Evolutionary conservation across 192 early-diverging fungal genomes (phyloP).

Genomic region (Umbelopsis ramanniana): DNA sequence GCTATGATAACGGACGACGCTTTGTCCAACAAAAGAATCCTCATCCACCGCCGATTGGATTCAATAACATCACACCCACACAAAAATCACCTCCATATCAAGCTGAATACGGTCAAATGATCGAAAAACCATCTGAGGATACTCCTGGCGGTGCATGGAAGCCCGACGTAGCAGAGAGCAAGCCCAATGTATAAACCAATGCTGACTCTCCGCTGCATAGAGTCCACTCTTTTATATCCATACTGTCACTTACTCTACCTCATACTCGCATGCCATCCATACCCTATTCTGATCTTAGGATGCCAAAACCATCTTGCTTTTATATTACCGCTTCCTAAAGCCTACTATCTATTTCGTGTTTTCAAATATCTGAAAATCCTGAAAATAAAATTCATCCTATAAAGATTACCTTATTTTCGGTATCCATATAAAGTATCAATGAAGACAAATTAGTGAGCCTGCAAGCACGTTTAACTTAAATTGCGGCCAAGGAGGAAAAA

Average conservation of each 20-base stretch:
- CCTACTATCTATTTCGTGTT: too few relatives aligned
- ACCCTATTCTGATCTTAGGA: too few relatives aligned
- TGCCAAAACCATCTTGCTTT: too few relatives aligned
- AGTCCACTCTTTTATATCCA: not conserved
- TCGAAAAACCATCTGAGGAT: constrained; percentile 1
- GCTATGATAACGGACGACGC: not conserved
- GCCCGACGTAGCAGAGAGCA: constrained; percentile 12
- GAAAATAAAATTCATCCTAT: too few relatives aligned
- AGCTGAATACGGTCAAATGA: not conserved
- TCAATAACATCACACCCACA: not conserved
- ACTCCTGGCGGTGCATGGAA: constrained; percentile 1
- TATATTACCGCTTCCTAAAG: too few relatives aligned
- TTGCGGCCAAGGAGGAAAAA: too few relatives aligned
- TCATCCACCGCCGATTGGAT: constrained; percentile 3
- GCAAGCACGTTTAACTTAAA: too few relatives aligned
- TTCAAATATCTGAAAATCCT: too few relatives aligned
- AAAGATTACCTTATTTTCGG: too few relatives aligned
- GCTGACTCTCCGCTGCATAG: too few relatives aligned
- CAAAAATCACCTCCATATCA: not conserved
- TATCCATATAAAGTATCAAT: too few relatives aligned
- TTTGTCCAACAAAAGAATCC: constrained; percentile 2
- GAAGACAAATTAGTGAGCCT: too few relatives aligned
- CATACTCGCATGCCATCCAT: not conserved
- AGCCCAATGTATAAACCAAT: constrained; percentile 7
- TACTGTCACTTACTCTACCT: not conserved